Conservation (phyloP, 257 asterid genomes). For the Henckelia pumila region DNA sequence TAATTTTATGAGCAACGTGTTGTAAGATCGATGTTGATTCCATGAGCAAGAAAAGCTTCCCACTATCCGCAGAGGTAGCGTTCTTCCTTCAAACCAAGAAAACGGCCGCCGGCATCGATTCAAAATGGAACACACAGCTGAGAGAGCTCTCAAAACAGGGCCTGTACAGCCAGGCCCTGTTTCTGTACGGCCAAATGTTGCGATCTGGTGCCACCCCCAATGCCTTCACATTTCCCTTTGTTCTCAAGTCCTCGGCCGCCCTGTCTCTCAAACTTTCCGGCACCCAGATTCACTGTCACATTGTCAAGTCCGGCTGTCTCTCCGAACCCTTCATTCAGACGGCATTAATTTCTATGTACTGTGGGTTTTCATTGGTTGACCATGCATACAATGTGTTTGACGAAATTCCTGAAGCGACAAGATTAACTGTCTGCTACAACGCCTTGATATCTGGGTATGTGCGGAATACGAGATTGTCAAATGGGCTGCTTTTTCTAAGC, state of each 20-base stretch:
- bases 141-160: constrained; percentile 65
- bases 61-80: constrained; percentile 23
- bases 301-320: constrained; percentile 66
- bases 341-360: constrained; percentile 57
- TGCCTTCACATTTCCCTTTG: constrained; percentile 87
- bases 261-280: constrained; percentile 49
- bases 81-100: constrained; percentile 22
- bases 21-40: too few species aligned
- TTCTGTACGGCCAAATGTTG: constrained; percentile 70
- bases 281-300: constrained; percentile 65
- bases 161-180: constrained; percentile 48
- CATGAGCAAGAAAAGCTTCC: constrained; percentile 39
- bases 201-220: constrained; percentile 60
- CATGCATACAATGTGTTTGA: constrained; percentile 65
- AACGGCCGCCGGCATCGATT: constrained; percentile 23
- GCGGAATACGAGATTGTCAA: constrained; percentile 29
- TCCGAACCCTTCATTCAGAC: constrained; percentile 83
- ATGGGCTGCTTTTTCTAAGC: constrained; percentile 45
- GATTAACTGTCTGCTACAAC: constrained; percentile 65
- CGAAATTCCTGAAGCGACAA: constrained; percentile 53
- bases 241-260: constrained; percentile 71
- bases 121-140: constrained; percentile 68
- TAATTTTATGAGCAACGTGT: too few species aligned
- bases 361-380: constrained; percentile 32
- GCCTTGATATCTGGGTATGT: constrained; percentile 77